Evolutionary conservation across 108 stramenopile genomes (phyloP).

Genomic region (Nitzschia sp.): DNA sequence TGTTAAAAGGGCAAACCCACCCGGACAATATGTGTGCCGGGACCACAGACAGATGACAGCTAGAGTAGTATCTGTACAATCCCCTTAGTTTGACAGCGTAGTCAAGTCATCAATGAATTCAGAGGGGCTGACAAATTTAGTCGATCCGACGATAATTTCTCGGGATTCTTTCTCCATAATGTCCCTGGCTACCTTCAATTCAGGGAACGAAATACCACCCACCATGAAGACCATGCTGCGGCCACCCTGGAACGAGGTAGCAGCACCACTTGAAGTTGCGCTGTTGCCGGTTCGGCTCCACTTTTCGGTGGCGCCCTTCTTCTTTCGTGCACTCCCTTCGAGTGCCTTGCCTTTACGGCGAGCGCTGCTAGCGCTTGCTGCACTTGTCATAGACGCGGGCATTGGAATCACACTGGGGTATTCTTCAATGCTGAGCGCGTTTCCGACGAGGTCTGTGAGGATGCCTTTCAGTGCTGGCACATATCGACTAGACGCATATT

Average conservation of each 20-base stretch:
- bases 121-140: conserved; percentile 63
- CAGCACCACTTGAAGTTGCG: conserved; percentile 27
- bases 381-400: conserved; percentile 37
- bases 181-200: conserved; percentile 81
- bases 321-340: conserved; percentile 31
- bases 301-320: conserved; percentile 26
- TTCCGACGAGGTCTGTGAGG: conserved; percentile 59
- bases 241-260: conserved; percentile 50
- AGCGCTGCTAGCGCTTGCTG: conserved; percentile 28
- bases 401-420: conserved; percentile 90
- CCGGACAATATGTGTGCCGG: too few relatives aligned
- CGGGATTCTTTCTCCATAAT: conserved; percentile 67
- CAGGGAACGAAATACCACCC: conserved; percentile 87
- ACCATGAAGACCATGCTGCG: conserved; percentile 87
- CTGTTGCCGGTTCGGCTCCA: conserved; percentile 43
- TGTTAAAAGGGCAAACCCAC: too few relatives aligned
- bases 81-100: conserved; percentile 21
- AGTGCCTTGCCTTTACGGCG: conserved; percentile 16
- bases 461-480: conserved; percentile 70
- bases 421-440: conserved; percentile 74
- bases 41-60: too few relatives aligned
- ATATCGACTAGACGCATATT: conserved; percentile 85
- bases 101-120: conserved; percentile 66
- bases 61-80: too few relatives aligned
- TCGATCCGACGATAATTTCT: conserved; percentile 86